Evolutionary conservation across 768 basidiomycete species (phyloP), one percentile per base, ranked within the genome.

Genomic region (Leccinum uliginosum): DNA sequence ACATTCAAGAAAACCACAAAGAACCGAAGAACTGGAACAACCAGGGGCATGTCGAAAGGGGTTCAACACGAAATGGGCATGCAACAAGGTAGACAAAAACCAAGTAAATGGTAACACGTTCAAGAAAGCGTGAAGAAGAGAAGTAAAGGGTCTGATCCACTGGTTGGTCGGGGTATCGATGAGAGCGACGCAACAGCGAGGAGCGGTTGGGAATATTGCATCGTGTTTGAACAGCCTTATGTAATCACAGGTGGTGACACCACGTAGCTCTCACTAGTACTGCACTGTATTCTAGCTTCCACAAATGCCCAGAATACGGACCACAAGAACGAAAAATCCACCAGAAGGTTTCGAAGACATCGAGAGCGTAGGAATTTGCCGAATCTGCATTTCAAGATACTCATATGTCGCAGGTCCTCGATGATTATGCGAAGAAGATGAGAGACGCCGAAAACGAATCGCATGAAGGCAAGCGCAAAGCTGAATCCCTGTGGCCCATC

Each of bases 381-480:
- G 5, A 30, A 9, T 2, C 10, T 15, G 11, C 30, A 15, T 53
- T 34, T 23, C 38, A 3, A 50, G 32, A 43, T 8, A 52, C 56
- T 66, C n/a, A 70, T 24, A 15, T 23, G 9, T 34, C 23, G 24
- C 60, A 96, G 89, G 87, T 98, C 64, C 87, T 98, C 62, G 97
- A 98, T 63, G 97, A 98, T 75, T 99, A 98, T 71, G 91, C 92
- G 45, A 92, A 93, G 78, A 98, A 97, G 78, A 99, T 99, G 97
- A 80, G 97, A 54, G 97, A 99, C 73, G 97, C 91, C 1, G 97
- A 99, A 80, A 97, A 95, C 68, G 97, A 99, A 75, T 86, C 88
- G 2, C 97, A 99, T 71, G 97, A 99, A 72, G 97, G 97, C 60
- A 98, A 99, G 73, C 91, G 94, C 71, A 93, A 90, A 74, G 83